Percentiles rank a stretch among this genome's conserved stretches.
Conservation (phyloP, 148 eudicot genomes). For the Camellia granthamiana region DNA sequence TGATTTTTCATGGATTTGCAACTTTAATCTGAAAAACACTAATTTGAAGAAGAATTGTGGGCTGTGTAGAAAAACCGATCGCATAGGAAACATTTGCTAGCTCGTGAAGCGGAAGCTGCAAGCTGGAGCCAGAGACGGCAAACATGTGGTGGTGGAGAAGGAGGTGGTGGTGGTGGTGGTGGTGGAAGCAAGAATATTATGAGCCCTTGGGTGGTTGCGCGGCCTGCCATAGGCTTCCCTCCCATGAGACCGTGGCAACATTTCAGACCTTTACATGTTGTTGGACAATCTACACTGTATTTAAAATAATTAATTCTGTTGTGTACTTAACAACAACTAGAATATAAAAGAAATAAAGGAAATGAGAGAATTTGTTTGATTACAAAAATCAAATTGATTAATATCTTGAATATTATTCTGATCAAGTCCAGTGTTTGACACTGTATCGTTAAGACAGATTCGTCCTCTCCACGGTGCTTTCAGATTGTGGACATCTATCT, state of each 20-base stretch:
- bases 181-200: conserved; percentile 35
- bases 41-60: neutral
- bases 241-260: conserved; percentile 51
- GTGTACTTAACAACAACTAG: too few species aligned
- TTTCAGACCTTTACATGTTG: conserved; percentile 80
- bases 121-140: conserved; percentile 81
- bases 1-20: neutral
- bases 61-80: conserved; percentile 78
- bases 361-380: too few species aligned
- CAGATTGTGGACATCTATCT: too few species aligned
- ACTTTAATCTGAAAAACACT: too few species aligned
- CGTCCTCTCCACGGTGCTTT: too few species aligned
- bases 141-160: conserved; percentile 36
- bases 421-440: too few species aligned
- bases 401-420: too few species aligned
- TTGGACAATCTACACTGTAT: too few species aligned
- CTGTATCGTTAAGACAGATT: too few species aligned
- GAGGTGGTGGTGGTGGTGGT: neutral
- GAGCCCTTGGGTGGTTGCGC: conserved; percentile 42
- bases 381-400: too few species aligned
- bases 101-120: conserved; percentile 89
- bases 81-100: conserved; percentile 79
- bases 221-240: conserved; percentile 73
- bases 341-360: too few species aligned
- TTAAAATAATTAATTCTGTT: too few species aligned